Evolutionary conservation across 805 yeast species (phyloP), one percentile per base, ranked within the genome.

Genomic region (Lachancea dasiensis): DNA sequence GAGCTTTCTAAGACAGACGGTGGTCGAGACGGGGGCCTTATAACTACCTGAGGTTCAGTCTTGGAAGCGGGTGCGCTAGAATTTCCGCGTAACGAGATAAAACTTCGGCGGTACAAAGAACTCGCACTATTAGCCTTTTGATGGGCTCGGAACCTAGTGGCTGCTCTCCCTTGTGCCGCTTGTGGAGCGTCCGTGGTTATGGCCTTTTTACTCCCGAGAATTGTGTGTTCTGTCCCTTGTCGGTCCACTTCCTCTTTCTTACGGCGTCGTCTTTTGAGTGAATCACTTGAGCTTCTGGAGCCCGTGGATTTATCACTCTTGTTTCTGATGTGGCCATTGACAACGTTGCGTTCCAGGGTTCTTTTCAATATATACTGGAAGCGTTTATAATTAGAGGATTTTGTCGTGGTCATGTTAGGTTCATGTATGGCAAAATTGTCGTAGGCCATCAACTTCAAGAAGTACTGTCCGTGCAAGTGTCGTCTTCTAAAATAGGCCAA

Each of bases 361-460:
- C 72, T 67, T 41, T 77, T 69, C 45, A 73, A 56, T 25, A 69
- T 58, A 42, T 69, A 77, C 40, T 76, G 77, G 62, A 70, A 89
- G 44, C 74, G 69, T 43, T 67, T 70, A 43, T 69, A 83, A 3
- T 75, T 72, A 1, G 73, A 68, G 24, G 66, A 69, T 38, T 72
- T 72, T 15, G 70, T 66, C 0, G 69, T 58, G 5, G 69, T 68
- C 16, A 73, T 47, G 41, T 59, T 62, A 30, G 49, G 54, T 44
- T 65, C 67, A 49, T 63, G 52, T 20, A 51, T 47, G 39, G 63
- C 50, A 47, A 86, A 72, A 20, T 75, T 70, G 30, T 79, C 85
- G 54, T 81, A 82, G 29, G 79, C 84, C 34, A 77, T 71, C 47
- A 87, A 63, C 34, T 73, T 77, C 17, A 86, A 58, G 49, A 87